Base-by-base conservation (phyloP, 2,329 filamentous ascomycete genomes). In the Dothideomycetidae sp. region DNA sequence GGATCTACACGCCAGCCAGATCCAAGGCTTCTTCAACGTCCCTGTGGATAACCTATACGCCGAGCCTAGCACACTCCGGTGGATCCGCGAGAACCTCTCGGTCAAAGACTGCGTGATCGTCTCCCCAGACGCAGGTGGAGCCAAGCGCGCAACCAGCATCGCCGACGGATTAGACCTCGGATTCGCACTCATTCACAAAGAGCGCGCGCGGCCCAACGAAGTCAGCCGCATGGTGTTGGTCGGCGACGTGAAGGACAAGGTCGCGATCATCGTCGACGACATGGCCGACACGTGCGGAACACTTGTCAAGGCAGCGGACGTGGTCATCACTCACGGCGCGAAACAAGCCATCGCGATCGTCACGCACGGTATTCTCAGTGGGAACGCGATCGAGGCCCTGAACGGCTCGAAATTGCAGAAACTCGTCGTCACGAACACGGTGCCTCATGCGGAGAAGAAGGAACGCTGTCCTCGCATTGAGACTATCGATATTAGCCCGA, bases 281-380 rank as follows among this genome's bases (percentile, higher is more conserved):
- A 94, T 96, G 84, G 86, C 86, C 19, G 88, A 96, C 56, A 94
- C 88, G 3, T 94, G 86, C 58, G 85, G 85, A 48, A 93, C 84
- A 2, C 66, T 81, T 10, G 74, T 70, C 57, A 96, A 96, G 64
- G 90, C 86, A 2, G 90, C 88, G 11, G 78, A 83, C 40, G 88
- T 86, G 0, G 73, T 96, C 36, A 82, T 88, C 58, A 71, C 83
- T 50, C 79, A 94, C 53, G 83, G 84, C 19, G 88, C 90, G 1
- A 75, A 75, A 48, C 76, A 92, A 54, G 85, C 93, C 26, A 83
- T 93, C 45, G 90, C 90, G 15, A 92, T 96, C 47, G 90, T 96
- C 41, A 94, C 88, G 1, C 88, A 94, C 55, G 86, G 85, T 23
- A 93, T 94, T 42, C 64, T 96, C 36, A 85, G 78, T 46, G 86